These are phyloP conservation scores for Cystobasidium onofrii DNA, from an alignment of 768 basidiomycete genomes.

Conservation along the genomic window DNA sequence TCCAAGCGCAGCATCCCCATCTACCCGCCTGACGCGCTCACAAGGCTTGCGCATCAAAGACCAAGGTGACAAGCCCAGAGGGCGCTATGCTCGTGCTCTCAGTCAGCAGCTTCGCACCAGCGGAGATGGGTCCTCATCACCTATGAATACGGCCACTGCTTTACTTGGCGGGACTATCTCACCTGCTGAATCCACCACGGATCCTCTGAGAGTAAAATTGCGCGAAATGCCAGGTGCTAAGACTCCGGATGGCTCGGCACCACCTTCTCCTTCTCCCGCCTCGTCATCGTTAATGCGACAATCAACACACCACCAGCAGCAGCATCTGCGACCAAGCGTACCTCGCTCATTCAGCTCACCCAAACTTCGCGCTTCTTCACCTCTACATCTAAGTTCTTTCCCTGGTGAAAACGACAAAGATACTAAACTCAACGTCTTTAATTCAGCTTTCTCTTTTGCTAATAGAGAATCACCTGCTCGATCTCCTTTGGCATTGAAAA, in stretches of 20 bases:
- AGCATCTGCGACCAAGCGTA: not conserved
- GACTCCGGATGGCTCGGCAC: conserved; percentile 2
- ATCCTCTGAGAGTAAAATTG: conserved; percentile 25
- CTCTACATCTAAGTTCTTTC: conserved; percentile 13
- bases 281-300: not conserved
- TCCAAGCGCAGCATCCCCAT: not conserved
- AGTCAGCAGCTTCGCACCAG: conserved; percentile 14
- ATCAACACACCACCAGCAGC: not conserved
- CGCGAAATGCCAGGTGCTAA: conserved; percentile 24
- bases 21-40: conserved; percentile 15
- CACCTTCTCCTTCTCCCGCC: not conserved
- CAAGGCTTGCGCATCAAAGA: conserved; percentile 25
- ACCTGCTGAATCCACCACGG: conserved; percentile 23
- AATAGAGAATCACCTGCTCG: not conserved
- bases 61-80: conserved; percentile 6
- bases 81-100: conserved; percentile 12
- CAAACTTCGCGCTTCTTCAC: conserved; percentile 3
- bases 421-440: conserved; percentile 7
- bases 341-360: not conserved
- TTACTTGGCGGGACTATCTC: conserved; percentile 28
- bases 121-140: not conserved
- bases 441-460: conserved; percentile 3
- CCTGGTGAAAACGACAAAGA: conserved; percentile 16
- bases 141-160: conserved; percentile 15
- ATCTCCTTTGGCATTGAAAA: not conserved